These are phyloP conservation scores for Sclerotinia glacialis DNA, from an alignment of 2,329 filamentous ascomycete species.

Conservation along the genomic window DNA sequence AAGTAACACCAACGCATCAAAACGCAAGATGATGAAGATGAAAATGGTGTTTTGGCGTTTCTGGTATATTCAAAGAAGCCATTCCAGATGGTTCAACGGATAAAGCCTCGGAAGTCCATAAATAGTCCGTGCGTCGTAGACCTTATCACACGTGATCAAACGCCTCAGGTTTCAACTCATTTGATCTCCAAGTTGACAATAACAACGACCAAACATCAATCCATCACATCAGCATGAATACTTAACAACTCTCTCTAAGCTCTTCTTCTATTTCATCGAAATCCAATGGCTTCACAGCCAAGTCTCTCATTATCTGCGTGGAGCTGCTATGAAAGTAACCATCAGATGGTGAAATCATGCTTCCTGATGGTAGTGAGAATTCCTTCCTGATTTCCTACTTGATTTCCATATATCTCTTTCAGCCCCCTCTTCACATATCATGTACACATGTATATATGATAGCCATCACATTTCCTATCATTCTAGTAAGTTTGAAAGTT, in stretches of 20 bases:
- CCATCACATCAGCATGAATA: conserved; percentile 18
- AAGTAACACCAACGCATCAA: no score
- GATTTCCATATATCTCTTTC: not conserved
- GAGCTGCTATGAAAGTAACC: conserved; percentile 21
- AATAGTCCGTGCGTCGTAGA: not conserved
- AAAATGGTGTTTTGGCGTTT: no score
- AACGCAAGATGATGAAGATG: no score
- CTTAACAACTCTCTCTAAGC: conserved; percentile 22
- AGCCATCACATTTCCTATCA: not conserved
- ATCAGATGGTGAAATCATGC: conserved; percentile 17
- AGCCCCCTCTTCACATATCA: not conserved
- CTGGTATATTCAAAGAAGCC: no score
- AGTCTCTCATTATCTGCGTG: conserved; percentile 17
- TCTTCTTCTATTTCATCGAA: not conserved
- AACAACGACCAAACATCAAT: conserved; percentile 22
- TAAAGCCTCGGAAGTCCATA: no score
- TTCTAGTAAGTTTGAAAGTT: conserved; percentile 11
- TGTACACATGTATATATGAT: not conserved
- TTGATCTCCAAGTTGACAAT: not conserved
- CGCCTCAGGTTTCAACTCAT: conserved; percentile 8
- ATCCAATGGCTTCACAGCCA: conserved; percentile 1
- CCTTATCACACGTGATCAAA: not conserved
- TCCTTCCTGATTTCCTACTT: conserved; percentile 16
- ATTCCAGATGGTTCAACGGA: not conserved
- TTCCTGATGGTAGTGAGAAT: conserved; percentile 4